Evolutionary conservation across 139 green algal genomes (phyloP).

Genomic region (Ettlia oleoabundans): DNA sequence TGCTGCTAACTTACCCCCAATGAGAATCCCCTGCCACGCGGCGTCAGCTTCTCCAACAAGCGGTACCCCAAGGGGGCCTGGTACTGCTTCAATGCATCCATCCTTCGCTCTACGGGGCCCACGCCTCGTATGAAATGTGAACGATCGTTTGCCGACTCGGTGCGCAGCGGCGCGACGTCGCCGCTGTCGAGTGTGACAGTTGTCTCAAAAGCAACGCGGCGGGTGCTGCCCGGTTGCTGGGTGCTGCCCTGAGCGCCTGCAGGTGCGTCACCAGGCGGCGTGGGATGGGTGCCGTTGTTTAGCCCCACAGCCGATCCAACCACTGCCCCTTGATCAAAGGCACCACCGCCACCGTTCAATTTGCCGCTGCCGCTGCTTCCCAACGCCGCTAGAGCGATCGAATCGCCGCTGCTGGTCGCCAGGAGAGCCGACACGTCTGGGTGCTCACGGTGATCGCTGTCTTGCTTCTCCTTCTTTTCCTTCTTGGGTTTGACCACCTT

Average conservation of each 20-base stretch:
- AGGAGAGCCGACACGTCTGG: not conserved
- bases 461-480: not conserved
- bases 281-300: not conserved
- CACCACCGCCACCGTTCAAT: too few species aligned
- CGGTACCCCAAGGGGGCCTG: conserved; percentile 24
- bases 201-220: conserved; percentile 43
- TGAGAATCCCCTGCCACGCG: conserved; percentile 23
- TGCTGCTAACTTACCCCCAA: conserved; percentile 1
- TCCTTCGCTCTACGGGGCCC: conserved; percentile 10
- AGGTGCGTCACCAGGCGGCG: too few species aligned
- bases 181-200: conserved; percentile 21
- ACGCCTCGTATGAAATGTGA: not conserved
- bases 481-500: not conserved
- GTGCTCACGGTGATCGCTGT: not conserved
- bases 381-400: not conserved
- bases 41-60: not conserved
- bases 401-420: not conserved
- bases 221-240: not conserved
- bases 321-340: too few species aligned
- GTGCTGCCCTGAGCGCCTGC: too few species aligned
- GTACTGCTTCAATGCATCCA: conserved; percentile 28
- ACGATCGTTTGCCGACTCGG: conserved; percentile 22
- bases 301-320: too few species aligned
- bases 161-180: conserved; percentile 23
- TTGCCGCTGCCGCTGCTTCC: conserved; percentile 5